Evolutionary conservation across 2,329 filamentous ascomycete genomes (phyloP), one percentile per base, ranked within the genome.

Genomic region (Colletotrichum sp.): DNA sequence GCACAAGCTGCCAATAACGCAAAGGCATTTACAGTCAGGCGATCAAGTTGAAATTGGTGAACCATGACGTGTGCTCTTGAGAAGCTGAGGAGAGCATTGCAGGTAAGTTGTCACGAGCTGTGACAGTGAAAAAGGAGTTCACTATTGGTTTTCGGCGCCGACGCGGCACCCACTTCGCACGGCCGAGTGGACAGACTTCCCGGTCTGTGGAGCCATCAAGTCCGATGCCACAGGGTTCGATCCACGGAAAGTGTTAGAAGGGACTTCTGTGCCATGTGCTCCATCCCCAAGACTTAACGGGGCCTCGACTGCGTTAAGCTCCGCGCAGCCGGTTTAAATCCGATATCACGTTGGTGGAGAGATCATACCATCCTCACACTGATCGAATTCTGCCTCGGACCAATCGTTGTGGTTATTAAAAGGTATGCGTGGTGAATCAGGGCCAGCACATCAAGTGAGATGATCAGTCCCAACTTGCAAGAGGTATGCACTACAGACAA

Each of bases 201-300:
- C 12, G n/a, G n/a, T 52, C 7, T 52, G 43, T 52, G 43, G 43
- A 52, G 43, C 43, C n/a, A 24, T 52, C 43, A 13, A 7, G 10
- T 52, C n/a, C 3, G 38, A 4, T 6, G 5, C 5, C 3, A 48
- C 2, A 1, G 3, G 3, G 5, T 48, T 3, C 5, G 38, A 12
- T 48, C 0, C 38, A 48, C 38, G 38, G 5, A 48, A 6, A n/a
- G 1, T n/a, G 9, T 36, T 14, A 14, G 14, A 36, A n/a, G 38
- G 18, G 38, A 48, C 38, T 21, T 48, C 38, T n/a, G 9, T 48
- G 36, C 38, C 38, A 48, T 48, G 9, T 12, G 43, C 43, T 21
- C 3, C 43, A 52, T 13, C 2, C 10, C 2, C 3, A 52, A 7
- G 1, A 1, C 1, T 21, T 52, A 52, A 52, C n/a, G 6, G 43